Evolutionary conservation across 768 basidiomycete genomes (phyloP), one percentile per base, ranked within the genome.

Genomic region (Agrocybe praecox): DNA sequence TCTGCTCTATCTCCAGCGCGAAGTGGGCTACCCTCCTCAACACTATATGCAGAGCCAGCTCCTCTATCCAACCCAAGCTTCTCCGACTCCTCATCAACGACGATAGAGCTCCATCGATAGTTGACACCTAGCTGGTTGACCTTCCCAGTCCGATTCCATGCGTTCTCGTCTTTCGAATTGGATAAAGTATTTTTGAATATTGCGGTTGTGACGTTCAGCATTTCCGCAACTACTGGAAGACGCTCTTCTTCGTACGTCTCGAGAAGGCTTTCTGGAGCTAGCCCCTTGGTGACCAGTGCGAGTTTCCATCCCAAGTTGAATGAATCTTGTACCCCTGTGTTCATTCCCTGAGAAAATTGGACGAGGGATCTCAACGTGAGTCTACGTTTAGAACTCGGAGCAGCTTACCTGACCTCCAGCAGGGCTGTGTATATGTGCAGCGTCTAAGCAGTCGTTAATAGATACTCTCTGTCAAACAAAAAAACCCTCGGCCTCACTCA

Each of bases 41-140:
- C 55, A 26, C 68, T 65, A 46, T 72, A 72, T 19, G 69, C 19
- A 15, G 50, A 46, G 2, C 33, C 19, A 10, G 34, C 42, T 8
- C 23, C 21, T n/a, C 17, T 57, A 46, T 51, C 60, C 24, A 50
- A 46, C 44, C 55, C 18, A 8, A 58, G 56, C 32, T 65, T 58
- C 10, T 62, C 60, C 6, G 36, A 40, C 36, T 40, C 36, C 17
- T 57, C 61, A 9, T 53, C 57, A 6, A 80, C 21, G 1, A 84
- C 70, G 19, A 83, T 72, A 0, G 76, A 59, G 62, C 83, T 84
- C 67, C 76, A 75, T 11, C 84, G 74, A 61, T 80, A 85, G 66
- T 85, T 85, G 44, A 84, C 71, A 6, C 80, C 81, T 36, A 83
- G 75, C 65, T 80, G 79, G n/a, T 66, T 59, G 5, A 80, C 53